These are phyloP conservation scores for Microcyclospora pomicola DNA, from an alignment of 2,329 filamentous ascomycete genomes.

Conservation along the genomic window DNA sequence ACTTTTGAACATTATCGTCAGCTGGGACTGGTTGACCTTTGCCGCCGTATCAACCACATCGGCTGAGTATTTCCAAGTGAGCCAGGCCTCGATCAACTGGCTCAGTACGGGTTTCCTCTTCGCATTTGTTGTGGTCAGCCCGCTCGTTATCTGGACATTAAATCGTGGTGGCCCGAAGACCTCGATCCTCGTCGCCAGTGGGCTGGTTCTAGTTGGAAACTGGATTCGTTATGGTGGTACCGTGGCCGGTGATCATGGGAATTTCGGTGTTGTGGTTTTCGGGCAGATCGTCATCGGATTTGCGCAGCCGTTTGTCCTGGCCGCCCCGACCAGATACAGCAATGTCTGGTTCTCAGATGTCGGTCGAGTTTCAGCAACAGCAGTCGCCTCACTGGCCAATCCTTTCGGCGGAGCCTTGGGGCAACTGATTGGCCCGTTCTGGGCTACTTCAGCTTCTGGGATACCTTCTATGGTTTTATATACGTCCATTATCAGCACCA, in stretches of 20 bases:
- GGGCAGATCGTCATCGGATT: constrained; percentile 84
- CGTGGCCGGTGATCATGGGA: constrained; percentile 30
- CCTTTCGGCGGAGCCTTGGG: constrained; percentile 80
- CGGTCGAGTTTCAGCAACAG: constrained; percentile 77
- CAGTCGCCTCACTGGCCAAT: constrained; percentile 71
- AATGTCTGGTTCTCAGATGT: constrained; percentile 85
- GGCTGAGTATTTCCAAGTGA: constrained; percentile 61
- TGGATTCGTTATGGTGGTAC: constrained; percentile 49
- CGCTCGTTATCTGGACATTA: constrained; percentile 59
- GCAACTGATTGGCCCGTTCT: constrained; percentile 72
- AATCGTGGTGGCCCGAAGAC: constrained; percentile 63
- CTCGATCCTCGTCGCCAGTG: constrained; percentile 59
- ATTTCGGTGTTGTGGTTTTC: constrained; percentile 68
- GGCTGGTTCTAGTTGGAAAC: constrained; percentile 67
- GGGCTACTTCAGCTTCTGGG: constrained; percentile 48
- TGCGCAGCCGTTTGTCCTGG: constrained; percentile 81
- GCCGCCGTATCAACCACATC: constrained; percentile 66
- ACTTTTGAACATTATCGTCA: constrained; percentile 80
- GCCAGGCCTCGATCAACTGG: constrained; percentile 77
- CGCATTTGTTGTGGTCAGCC: constrained; percentile 60
- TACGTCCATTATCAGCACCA: constrained; percentile 33
- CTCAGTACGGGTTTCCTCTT: constrained; percentile 79
- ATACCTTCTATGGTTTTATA: constrained; percentile 66
- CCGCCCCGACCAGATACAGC: constrained; percentile 78
- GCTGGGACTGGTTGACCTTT: constrained; percentile 96